A percentile compares a stretch with the other conserved stretches of the same genome.
These are phyloP conservation scores for Cyberlindnera maritima DNA, from an alignment of 805 yeast species.

Conservation along the genomic window DNA sequence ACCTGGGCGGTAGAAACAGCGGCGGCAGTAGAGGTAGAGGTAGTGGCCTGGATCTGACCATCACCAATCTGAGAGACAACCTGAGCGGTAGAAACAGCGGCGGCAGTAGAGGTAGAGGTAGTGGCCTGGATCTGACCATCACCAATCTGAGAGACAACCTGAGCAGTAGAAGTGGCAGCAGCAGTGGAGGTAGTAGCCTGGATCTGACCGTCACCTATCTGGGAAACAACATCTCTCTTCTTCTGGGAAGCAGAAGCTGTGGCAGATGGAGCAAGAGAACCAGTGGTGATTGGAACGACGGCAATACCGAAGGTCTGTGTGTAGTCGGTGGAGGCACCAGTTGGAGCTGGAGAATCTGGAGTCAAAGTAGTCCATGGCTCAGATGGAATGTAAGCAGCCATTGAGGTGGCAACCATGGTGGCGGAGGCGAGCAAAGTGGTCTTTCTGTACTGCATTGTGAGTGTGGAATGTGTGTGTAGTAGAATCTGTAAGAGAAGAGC, in stretches of 20 bases:
- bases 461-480: neutral
- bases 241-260: slow-evolving; percentile 21
- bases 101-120: slow-evolving; percentile 15
- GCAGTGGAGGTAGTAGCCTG: slow-evolving; percentile 18
- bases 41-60: slow-evolving; percentile 34
- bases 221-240: slow-evolving; percentile 46
- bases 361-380: slow-evolving; percentile 47
- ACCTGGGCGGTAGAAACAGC: slow-evolving; percentile 31
- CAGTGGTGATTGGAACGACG: slow-evolving; percentile 33
- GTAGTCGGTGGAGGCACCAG: slow-evolving; percentile 38
- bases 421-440: slow-evolving; percentile 38
- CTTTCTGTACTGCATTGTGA: slow-evolving; percentile 44
- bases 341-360: slow-evolving; percentile 36
- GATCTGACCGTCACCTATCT: slow-evolving; percentile 47
- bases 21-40: slow-evolving; percentile 27
- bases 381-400: slow-evolving; percentile 66
- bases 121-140: slow-evolving; percentile 35
- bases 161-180: slow-evolving; percentile 33
- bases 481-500: neutral
- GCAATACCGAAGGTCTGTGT: slow-evolving; percentile 43
- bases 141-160: slow-evolving; percentile 26
- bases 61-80: slow-evolving; percentile 28
- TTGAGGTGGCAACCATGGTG: slow-evolving; percentile 42
- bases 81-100: slow-evolving; percentile 26
- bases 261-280: slow-evolving; percentile 28